Percentiles rank a stretch among this genome's conserved stretches.
Evolutionary conservation across 257 asterid species (phyloP).

Genomic region (Apocynum venetum): DNA sequence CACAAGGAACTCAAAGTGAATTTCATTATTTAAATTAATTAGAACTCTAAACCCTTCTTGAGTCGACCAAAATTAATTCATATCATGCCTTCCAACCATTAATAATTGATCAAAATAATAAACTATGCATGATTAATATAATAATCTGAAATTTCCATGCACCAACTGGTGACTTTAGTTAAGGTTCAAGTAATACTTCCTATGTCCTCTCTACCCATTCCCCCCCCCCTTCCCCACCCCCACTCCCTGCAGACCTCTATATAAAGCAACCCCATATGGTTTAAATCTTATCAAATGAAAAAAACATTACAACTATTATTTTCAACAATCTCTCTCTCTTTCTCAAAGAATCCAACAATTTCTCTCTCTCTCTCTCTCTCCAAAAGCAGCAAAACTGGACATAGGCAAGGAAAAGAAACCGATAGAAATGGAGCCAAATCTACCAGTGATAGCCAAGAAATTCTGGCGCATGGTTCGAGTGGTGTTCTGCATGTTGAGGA

Average conservation of each 20-base stretch:
- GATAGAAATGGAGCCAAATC: conserved; percentile 61
- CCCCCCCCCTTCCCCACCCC: background rate
- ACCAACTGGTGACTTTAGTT: conserved; percentile 16
- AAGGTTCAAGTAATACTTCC: conserved; percentile 26
- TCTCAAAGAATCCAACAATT: background rate
- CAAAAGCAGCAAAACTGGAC: background rate
- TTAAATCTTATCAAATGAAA: conserved; percentile 18
- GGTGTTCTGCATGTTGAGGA: conserved; percentile 56
- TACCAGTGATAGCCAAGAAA: conserved; percentile 66
- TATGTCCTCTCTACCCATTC: conserved; percentile 5
- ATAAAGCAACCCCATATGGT: conserved; percentile 29
- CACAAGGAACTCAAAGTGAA: too few species aligned
- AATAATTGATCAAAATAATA: conserved; percentile 24
- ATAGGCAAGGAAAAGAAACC: background rate
- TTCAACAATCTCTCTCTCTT: conserved; percentile 4
- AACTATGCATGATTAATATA: background rate
- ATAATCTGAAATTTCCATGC: conserved; percentile 28
- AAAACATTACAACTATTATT: conserved; percentile 17
- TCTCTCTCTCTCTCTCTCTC: background rate
- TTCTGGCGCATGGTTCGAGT: conserved; percentile 44
- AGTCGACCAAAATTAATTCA: too few species aligned
- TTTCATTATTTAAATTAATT: too few species aligned
- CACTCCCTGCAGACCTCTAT: conserved; percentile 19
- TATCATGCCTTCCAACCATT: background rate
- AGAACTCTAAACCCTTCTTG: too few species aligned